These are phyloP conservation scores for Coemansia sp. DNA, from an alignment of 192 early-diverging fungal genomes.

Conservation along the genomic window DNA sequence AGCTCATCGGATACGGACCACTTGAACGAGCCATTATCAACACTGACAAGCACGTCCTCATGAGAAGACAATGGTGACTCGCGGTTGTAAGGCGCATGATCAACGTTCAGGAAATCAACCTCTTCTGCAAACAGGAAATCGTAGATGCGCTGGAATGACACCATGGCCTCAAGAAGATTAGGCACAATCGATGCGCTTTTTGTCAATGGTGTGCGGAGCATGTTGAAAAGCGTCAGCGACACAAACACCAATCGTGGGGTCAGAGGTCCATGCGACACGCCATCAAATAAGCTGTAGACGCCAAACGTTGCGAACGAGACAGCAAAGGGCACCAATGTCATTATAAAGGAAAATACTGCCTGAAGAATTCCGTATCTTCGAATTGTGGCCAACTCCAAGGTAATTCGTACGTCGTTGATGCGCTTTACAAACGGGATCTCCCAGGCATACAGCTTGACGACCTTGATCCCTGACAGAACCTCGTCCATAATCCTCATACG, in stretches of 20 bases:
- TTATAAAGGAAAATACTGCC: constrained; percentile 39
- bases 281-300: constrained; percentile 40
- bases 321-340: constrained; percentile 45
- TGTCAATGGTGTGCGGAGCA: constrained; percentile 49
- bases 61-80: constrained; percentile 16
- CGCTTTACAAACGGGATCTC: constrained; percentile 54
- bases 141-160: constrained; percentile 37
- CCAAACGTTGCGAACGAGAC: constrained; percentile 54
- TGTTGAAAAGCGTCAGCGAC: constrained; percentile 52
- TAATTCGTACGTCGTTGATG: constrained; percentile 41
- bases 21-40: constrained; percentile 53
- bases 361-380: constrained; percentile 40
- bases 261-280: constrained; percentile 46
- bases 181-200: constrained; percentile 32
- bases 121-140: constrained; percentile 43
- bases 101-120: constrained; percentile 40
- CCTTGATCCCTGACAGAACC: constrained; percentile 62
- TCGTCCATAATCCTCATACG: constrained; percentile 73
- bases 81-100: constrained; percentile 39
- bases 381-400: constrained; percentile 47
- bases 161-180: constrained; percentile 38
- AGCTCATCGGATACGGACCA: constrained; percentile 53
- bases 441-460: constrained; percentile 75
- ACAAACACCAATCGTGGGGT: constrained; percentile 56
- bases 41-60: constrained; percentile 33